Conservation (phyloP, 2,329 filamentous ascomycete species). For the Thelonectria rubi region DNA sequence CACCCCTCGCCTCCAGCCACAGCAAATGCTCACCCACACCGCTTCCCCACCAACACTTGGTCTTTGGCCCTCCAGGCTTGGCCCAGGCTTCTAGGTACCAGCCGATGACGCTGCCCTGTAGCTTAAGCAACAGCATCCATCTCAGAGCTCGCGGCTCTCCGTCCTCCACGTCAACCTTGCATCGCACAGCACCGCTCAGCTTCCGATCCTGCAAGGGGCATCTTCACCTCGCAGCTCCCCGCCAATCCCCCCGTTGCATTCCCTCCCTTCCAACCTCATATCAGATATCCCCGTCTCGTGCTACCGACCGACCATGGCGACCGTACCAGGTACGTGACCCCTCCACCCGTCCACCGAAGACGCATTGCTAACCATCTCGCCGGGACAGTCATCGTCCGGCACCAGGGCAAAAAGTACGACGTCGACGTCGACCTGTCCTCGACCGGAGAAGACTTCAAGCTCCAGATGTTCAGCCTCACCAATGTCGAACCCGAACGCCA, state of each 20-base stretch:
- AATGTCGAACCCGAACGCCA: constrained; percentile 96
- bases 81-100: constrained; percentile 44
- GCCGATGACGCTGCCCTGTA: constrained; percentile 42
- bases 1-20: background rate
- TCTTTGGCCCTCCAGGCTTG: no score
- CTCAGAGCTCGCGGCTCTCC: constrained; percentile 14
- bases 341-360: constrained; percentile 22
- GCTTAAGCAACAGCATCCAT: constrained; percentile 8
- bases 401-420: constrained; percentile 94
- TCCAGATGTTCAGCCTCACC: constrained; percentile 93
- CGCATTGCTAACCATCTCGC: constrained; percentile 30
- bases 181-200: constrained; percentile 18
- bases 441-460: constrained; percentile 93
- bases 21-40: no score
- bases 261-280: constrained; percentile 1
- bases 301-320: constrained; percentile 59
- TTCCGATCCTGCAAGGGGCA: constrained; percentile 6
- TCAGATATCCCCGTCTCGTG: constrained; percentile 29
- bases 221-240: constrained; percentile 9
- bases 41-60: constrained; percentile 39
- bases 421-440: constrained; percentile 87
- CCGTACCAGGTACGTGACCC: constrained; percentile 60
- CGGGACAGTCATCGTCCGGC: constrained; percentile 83
- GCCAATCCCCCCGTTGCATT: background rate
- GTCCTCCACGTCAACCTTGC: constrained; percentile 14